These are phyloP conservation scores for Trichophyton simii DNA, from an alignment of 2,329 filamentous ascomycete genomes.

Conservation along the genomic window DNA sequence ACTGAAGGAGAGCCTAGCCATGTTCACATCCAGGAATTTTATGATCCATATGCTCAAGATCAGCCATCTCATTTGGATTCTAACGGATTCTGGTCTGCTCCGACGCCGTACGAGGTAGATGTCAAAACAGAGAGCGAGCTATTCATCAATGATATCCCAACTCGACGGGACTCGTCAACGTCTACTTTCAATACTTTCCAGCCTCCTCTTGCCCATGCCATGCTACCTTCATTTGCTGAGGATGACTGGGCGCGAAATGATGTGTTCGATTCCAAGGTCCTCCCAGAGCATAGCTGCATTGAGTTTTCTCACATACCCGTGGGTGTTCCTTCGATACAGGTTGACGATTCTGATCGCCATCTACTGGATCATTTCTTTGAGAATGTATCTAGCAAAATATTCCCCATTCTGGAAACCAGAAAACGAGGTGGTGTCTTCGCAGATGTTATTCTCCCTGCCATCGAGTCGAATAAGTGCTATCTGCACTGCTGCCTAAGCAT, in stretches of 20 bases:
- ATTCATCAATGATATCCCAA: constrained; percentile 81
- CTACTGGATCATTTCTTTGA: constrained; percentile 85
- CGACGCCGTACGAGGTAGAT: constrained; percentile 80
- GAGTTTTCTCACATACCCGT: constrained; percentile 55
- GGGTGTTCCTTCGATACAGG: constrained; percentile 48
- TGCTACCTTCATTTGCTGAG: constrained; percentile 51
- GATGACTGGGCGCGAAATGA: constrained; percentile 63
- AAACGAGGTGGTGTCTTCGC: constrained; percentile 71
- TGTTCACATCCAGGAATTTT: constrained; percentile 40
- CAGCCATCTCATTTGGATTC: constrained; percentile 44
- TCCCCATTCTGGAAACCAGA: constrained; percentile 82
- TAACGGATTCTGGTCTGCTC: constrained; percentile 46
- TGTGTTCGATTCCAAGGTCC: constrained; percentile 53
- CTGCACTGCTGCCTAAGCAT: constrained; percentile 92
- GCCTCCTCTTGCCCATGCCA: constrained; percentile 57
- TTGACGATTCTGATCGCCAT: constrained; percentile 71
- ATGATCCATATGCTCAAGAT: constrained; percentile 33
- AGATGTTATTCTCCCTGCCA: constrained; percentile 71
- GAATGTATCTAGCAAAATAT: constrained; percentile 75
- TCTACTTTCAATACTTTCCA: constrained; percentile 90
- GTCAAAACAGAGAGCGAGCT: constrained; percentile 92
- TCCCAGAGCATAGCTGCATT: constrained; percentile 65
- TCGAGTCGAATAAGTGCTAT: constrained; percentile 86
- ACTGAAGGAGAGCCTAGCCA: constrained; percentile 55
- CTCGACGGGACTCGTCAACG: constrained; percentile 71